phyloP scores from a whole-genome alignment of 352 stramenopile species.

The Plasmopara muralis region DNA sequence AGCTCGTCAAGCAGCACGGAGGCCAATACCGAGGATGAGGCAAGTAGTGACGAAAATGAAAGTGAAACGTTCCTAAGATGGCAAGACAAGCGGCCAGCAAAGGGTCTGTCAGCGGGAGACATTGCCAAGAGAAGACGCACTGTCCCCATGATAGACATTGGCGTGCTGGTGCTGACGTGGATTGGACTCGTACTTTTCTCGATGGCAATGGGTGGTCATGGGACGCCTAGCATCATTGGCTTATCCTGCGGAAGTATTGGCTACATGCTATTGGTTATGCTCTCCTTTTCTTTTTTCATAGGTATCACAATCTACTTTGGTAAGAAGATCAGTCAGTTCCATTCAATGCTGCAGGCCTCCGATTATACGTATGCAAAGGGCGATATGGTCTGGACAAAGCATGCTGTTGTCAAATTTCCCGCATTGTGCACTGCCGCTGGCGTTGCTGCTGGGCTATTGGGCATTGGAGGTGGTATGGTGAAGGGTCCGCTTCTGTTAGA shows the following conservation, averaged over 20 bases:
- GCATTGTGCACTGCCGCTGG: conserved; percentile 64
- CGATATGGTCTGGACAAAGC: conserved; percentile 92
- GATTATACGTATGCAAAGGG: conserved; percentile 93
- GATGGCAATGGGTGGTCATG: conserved; percentile 72
- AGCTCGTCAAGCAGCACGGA: conserved; percentile 23
- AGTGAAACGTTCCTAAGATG: conserved; percentile 48
- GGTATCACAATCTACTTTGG: conserved; percentile 71
- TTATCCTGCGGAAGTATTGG: conserved; percentile 53
- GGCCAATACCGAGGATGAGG: conserved; percentile 32
- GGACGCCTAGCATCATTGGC: conserved; percentile 63
- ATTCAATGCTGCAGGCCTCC: conserved; percentile 49
- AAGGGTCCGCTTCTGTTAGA: conserved; percentile 86
- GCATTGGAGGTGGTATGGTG: conserved; percentile 90
- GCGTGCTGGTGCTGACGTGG: conserved; percentile 72
- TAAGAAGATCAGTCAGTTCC: conserved; percentile 53
- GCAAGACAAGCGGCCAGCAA: conserved; percentile 29
- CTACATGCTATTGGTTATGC: conserved; percentile 56
- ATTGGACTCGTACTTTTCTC: conserved; percentile 71
- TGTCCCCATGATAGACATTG: conserved; percentile 54
- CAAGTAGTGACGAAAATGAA: conserved; percentile 43
- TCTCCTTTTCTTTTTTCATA: conserved; percentile 71
- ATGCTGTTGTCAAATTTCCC: conserved; percentile 84
- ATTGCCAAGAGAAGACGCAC: conserved; percentile 44
- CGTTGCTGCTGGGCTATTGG: conserved; percentile 64
- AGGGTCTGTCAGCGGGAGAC: conserved; percentile 37